phyloP scores from a whole-genome alignment of 768 basidiomycete species.

The Termitomyces sp. region DNA sequence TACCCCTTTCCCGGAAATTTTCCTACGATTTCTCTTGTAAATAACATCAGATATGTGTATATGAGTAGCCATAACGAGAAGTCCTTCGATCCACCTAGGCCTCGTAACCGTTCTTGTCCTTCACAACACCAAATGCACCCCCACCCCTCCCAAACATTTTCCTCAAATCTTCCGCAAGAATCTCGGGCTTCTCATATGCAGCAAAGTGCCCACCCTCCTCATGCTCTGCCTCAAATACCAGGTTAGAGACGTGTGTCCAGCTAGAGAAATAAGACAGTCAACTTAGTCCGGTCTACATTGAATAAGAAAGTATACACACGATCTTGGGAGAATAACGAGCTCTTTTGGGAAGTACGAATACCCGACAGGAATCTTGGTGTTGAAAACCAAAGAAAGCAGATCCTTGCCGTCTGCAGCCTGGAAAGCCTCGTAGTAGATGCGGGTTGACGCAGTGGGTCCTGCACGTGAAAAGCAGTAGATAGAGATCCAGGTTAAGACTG shows the following conservation, averaged over 20 bases:
- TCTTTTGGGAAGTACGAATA: conserved; percentile 50
- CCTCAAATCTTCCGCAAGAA: conserved; percentile 42
- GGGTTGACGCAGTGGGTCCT: conserved; percentile 49
- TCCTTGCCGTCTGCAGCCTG: conserved; percentile 12
- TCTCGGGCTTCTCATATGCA: conserved; percentile 41
- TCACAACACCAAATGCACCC: conserved; percentile 41
- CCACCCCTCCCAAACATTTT: conserved; percentile 53
- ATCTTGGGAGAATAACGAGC: conserved; percentile 22
- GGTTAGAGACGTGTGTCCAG: conserved; percentile 32
- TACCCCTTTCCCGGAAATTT: too few species aligned
- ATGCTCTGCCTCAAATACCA: conserved; percentile 44
- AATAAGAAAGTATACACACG: neutral
- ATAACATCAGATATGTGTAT: neutral
- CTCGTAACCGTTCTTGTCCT: conserved; percentile 36
- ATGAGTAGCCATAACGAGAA: neutral
- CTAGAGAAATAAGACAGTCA: conserved; percentile 18
- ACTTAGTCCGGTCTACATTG: neutral
- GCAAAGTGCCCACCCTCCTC: conserved; percentile 55
- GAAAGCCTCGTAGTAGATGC: conserved; percentile 51
- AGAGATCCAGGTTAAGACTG: conserved; percentile 59
- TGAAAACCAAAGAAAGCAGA: neutral
- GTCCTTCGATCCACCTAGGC: neutral
- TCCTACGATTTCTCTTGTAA: too few species aligned
- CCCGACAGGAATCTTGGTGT: conserved; percentile 36
- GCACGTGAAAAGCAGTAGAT: conserved; percentile 55